Evolutionary conservation across 2,329 filamentous ascomycete genomes (phyloP).

Genomic region (Penicillium sp.): DNA sequence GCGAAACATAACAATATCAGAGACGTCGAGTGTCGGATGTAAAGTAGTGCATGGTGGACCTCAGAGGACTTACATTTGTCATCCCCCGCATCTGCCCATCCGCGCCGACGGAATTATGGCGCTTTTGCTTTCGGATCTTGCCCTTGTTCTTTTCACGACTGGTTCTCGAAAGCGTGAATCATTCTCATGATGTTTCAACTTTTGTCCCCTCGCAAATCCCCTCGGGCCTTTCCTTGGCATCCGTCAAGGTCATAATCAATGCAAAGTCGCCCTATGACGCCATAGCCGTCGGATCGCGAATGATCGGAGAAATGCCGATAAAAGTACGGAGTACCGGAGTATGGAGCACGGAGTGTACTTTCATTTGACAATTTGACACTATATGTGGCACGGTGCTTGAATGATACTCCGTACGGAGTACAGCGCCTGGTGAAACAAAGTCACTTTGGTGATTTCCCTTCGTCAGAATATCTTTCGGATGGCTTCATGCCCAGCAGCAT

Average conservation of each 20-base stretch:
- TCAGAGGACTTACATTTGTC: constrained; percentile 3
- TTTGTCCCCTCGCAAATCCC: no score
- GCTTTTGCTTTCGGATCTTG: neutral
- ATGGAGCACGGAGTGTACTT: neutral
- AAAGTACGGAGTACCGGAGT: neutral
- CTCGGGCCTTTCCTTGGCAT: neutral
- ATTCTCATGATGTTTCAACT: no score
- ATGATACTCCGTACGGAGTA: neutral
- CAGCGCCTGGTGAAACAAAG: neutral
- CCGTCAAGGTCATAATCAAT: neutral
- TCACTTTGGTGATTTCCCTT: neutral
- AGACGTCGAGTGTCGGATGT: neutral
- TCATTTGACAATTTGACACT: neutral
- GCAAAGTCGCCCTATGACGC: neutral
- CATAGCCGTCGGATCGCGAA: neutral
- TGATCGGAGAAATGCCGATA: neutral
- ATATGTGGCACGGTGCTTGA: neutral
- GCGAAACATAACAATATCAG: constrained; percentile 14
- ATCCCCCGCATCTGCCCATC: constrained; percentile 2
- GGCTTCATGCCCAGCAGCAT: neutral
- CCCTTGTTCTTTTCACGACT: neutral
- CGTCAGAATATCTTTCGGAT: neutral
- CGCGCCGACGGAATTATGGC: constrained; percentile 3
- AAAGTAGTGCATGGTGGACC: neutral
- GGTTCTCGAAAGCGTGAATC: no score